Conservation (phyloP, 768 basidiomycete genomes). For the Tulasnella sp. region DNA sequence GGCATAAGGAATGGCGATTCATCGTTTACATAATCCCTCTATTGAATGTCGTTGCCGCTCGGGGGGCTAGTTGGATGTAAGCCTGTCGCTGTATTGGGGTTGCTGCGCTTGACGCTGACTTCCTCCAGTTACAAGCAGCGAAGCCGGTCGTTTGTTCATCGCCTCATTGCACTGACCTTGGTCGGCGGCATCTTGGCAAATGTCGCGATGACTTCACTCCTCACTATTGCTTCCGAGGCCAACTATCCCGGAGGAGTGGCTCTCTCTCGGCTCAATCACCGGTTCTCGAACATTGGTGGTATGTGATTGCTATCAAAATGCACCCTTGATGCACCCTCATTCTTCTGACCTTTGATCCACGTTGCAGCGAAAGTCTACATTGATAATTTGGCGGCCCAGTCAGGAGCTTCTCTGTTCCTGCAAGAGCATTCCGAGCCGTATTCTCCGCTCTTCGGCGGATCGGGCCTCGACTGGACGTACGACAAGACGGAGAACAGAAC, state of each 20-base stretch:
- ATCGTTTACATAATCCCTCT: slow-evolving; percentile 78
- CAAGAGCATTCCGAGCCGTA: slow-evolving; percentile 58
- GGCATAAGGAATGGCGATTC: slow-evolving; percentile 98
- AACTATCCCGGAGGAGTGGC: slow-evolving; percentile 92
- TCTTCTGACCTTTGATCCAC: neutral
- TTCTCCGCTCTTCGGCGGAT: slow-evolving; percentile 23
- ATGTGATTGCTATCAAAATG: neutral
- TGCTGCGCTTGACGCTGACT: neutral
- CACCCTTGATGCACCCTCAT: neutral
- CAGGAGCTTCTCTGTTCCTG: slow-evolving; percentile 82
- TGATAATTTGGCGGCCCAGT: slow-evolving; percentile 79
- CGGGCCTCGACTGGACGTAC: slow-evolving; percentile 49
- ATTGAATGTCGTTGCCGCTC: slow-evolving; percentile 71
- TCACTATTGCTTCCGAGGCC: slow-evolving; percentile 48
- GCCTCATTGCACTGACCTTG: slow-evolving; percentile 41
- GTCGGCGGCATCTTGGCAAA: slow-evolving; percentile 49
- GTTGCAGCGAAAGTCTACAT: slow-evolving; percentile 61
- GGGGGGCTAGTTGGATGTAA: slow-evolving; percentile 57
- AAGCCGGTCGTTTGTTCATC: slow-evolving; percentile 35
- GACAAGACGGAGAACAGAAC: slow-evolving; percentile 71
- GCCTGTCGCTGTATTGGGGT: slow-evolving; percentile 27
- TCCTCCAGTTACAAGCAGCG: slow-evolving; percentile 11
- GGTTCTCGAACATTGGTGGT: neutral
- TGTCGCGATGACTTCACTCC: slow-evolving; percentile 42
- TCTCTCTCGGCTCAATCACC: slow-evolving; percentile 50